Evolutionary conservation across 192 early-diverging fungal genomes (phyloP), one percentile per base, ranked within the genome.

Genomic region (Martensiomyces pterosporus): DNA sequence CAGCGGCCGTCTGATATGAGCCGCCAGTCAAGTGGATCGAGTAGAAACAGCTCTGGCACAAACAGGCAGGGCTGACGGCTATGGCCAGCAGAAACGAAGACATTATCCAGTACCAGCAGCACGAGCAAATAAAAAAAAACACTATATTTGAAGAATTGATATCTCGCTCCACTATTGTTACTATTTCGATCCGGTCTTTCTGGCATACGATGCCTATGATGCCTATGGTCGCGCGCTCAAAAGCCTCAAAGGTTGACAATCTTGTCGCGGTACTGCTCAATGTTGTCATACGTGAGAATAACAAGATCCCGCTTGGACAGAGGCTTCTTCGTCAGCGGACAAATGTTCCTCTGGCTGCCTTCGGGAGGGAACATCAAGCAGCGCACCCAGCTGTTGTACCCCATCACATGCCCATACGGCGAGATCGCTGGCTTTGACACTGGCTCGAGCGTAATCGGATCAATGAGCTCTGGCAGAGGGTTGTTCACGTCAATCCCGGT

Each of bases 401-500:
- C 84, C 88, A 91, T 90, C 27, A 90, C 88, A 63, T 90, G 88
- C 14, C 94, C 94, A 52, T 89, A 95, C 38, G 90, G 92, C 32
- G 91, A 94, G 36, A 97, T 95, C 2, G 94, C 94, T 13, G 94
- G 94, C 47, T 89, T 90, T 8, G 82, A 75, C 14, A 97, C 88
- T 18, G 82, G 81, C 51, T 97, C 92, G 33, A 97, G 60, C 13
- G 91, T 95, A 54, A 97, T 95, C 8, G 94, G 94, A 61, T 97
- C 94, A 29, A 89, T 84, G 59, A 97, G 85, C 9, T 88, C 92
- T 9, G 91, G 86, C 21, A 97, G 74, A 16, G 93, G 92, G 69
- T 95, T 95, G 49, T 74, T 64, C 0, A 80, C 67, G 32, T 84
- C 78, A 15, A 79, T 41, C 12, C 49, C 57, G 12, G 17, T 40